Percentiles rank a stretch among this genome's conserved stretches.
These are phyloP conservation scores for Yamadazyma tumulicola DNA, from an alignment of 805 yeast species.

Conservation along the genomic window DNA sequence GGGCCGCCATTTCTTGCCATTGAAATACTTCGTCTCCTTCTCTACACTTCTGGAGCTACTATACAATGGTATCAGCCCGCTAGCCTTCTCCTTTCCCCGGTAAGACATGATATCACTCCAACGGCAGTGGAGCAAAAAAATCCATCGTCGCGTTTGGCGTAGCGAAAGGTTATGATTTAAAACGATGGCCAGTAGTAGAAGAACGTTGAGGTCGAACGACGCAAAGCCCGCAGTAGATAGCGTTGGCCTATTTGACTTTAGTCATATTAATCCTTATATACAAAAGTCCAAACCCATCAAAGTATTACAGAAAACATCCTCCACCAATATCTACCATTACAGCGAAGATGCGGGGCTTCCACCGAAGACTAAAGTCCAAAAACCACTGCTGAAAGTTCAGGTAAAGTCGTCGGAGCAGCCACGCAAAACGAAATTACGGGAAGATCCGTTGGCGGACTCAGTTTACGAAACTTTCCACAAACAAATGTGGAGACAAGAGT, in stretches of 20 bases:
- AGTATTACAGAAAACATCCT: slow-evolving; percentile 7
- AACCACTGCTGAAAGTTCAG: slow-evolving; percentile 7
- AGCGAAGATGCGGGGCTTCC: slow-evolving; percentile 13
- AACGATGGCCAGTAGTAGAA: slow-evolving; percentile 1
- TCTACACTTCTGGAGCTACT: slow-evolving; percentile 2
- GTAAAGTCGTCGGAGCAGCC: slow-evolving; percentile 6
- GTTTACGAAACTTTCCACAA: slow-evolving; percentile 48
- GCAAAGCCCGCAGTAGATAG: slow-evolving; percentile 6
- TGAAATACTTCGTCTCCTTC: neutral
- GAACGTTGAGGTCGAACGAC: slow-evolving; percentile 30
- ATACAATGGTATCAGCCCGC: slow-evolving; percentile 4
- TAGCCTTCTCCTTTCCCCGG: slow-evolving; percentile 18
- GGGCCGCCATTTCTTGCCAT: neutral
- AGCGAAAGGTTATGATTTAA: neutral
- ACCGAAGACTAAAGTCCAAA: slow-evolving; percentile 5
- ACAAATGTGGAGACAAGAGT: slow-evolving; percentile 63
- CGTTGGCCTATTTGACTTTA: slow-evolving; percentile 31
- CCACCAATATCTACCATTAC: slow-evolving; percentile 12
- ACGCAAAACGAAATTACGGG: slow-evolving; percentile 8
- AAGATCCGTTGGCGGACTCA: slow-evolving; percentile 45
- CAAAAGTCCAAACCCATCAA: slow-evolving; percentile 17
- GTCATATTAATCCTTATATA: slow-evolving; percentile 21
- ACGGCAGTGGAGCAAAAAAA: neutral
- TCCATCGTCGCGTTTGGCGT: neutral
- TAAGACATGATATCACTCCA: slow-evolving; percentile 14